Evolutionary conservation across 108 stramenopile genomes (phyloP), one percentile per base, ranked within the genome.

Genomic region (Fistulifera pelliculosa): DNA sequence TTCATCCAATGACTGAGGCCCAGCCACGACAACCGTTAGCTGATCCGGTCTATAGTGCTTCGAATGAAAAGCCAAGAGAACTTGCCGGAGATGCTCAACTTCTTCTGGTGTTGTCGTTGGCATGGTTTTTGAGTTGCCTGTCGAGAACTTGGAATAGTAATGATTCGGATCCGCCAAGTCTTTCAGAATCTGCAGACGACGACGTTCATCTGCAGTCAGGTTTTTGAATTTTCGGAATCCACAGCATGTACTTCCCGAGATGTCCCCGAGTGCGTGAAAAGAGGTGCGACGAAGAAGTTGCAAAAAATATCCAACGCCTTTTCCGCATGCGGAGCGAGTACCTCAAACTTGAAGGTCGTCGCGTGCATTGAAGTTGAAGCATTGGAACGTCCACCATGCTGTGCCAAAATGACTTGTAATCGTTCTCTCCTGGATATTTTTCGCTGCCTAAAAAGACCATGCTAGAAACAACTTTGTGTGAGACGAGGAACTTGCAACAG

Each of bases 191-290:
- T 93, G 90, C 58, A 88, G 64, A 10, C 87, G 69, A 41, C 88
- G 69, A 15, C 88, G 49, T 15, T 61, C 77, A 71, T 94, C 93
- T 17, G 69, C 71, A 0, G 82, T 80, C 31, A 81, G 64, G 63
- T 88, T 94, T 59, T 95, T 95, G 49, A 79, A 81, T 95, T 88
- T 61, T 95, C 94, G 18, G 68, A 69, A 59, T 90, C 86, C 4
- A 95, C 88, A 1, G 94, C 94, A 14, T 90, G 62, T 5, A 95
- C 84, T 58, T 95, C 90, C 41, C 94, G 66, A 0, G 41, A 48
- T 0, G 85, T 87, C 0, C 87, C 87, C 42, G 79, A 80, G 22
- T 58, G 23, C 2, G 87, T 80, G 47, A 95, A 92, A 31, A 88
- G 56, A 7, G 94, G 94, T 17, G 60, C 52, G 1, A 80, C 62